Evolutionary conservation across 495 filamentous ascomycete species (phyloP), one percentile per base, ranked within the genome.

Genomic region (Penicillium pulvis): DNA sequence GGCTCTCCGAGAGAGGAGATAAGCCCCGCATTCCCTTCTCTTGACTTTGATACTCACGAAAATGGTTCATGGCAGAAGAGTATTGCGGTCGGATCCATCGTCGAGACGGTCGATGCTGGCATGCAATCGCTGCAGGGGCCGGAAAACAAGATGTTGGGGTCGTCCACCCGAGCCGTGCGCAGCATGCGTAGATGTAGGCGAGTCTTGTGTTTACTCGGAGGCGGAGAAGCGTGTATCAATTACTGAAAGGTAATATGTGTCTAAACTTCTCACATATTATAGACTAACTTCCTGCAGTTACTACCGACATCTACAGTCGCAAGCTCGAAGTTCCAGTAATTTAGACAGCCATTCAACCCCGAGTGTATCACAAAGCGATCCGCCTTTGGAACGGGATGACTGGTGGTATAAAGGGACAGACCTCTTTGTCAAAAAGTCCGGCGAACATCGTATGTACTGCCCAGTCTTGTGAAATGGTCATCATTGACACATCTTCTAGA

Each of bases 331-430:
- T 43, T 20, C 56, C 54, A 11, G 55, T 54, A 16, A 59, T 48
- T 8, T 60, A 52, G 9, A 55, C 33, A 42, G 53, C 51, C 3
- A 63, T 50, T n/a, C 63, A 28, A 7, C 28, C 28, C 28, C 28
- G 28, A 28, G 28, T 7, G 6, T 28, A 7, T 7, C 28, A 28
- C 28, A 28, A 28, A 50, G 56, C 5, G 71, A 73, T 28, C 33
- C 56, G 1, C 60, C 68, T 6, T 30, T 59, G n/a, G 73, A 73
- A 47, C 62, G 71, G 16, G 73, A 74, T 39, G 71, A 76, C 58
- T 76, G 71, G 71, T 76, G 73, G 73, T 73, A 71, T 48, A 70
- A 73, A 54, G 71, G 70, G n/a, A 66, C 69, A 0, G 71, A 72
- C 33, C 39, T 74, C n/a, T 63, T 76, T 8, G 30, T 74, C 8